Conservation (phyloP, 306 rosid species). For the Luffa acutangula region DNA sequence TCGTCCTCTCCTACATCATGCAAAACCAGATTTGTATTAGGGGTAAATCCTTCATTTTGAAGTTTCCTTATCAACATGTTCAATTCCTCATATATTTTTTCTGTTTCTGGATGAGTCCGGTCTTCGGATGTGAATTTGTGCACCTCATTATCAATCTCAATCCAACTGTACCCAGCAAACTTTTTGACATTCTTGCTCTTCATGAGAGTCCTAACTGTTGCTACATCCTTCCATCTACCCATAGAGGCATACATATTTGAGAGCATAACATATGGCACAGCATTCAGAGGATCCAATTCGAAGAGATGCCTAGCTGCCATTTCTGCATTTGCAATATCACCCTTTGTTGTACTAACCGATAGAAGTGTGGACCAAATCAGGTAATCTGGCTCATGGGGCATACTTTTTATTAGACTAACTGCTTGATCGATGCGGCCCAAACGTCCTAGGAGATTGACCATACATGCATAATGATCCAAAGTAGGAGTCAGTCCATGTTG, state of each 20-base stretch:
- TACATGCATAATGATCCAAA: conserved; percentile 26
- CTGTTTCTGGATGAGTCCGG: conserved; percentile 15
- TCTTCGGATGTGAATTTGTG: conserved; percentile 20
- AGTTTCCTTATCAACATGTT: conserved; percentile 13
- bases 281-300: conserved; percentile 19
- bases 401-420: conserved; percentile 13
- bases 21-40: conserved; percentile 17
- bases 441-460: conserved; percentile 24
- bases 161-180: conserved; percentile 28
- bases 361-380: conserved; percentile 24
- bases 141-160: conserved; percentile 19
- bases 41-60: conserved; percentile 11
- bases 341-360: conserved; percentile 13
- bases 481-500: conserved; percentile 15
- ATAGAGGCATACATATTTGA: conserved; percentile 25
- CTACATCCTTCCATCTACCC: conserved; percentile 24
- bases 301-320: conserved; percentile 20
- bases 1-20: conserved; percentile 26
- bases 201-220: conserved; percentile 18
- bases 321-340: conserved; percentile 15
- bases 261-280: conserved; percentile 22
- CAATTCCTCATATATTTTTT: conserved; percentile 15
- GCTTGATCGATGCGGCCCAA: conserved; percentile 17
- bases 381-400: conserved; percentile 22
- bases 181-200: conserved; percentile 22